Conservation (phyloP, 768 basidiomycete genomes). For the Rhodotorula babjevae region DNA sequence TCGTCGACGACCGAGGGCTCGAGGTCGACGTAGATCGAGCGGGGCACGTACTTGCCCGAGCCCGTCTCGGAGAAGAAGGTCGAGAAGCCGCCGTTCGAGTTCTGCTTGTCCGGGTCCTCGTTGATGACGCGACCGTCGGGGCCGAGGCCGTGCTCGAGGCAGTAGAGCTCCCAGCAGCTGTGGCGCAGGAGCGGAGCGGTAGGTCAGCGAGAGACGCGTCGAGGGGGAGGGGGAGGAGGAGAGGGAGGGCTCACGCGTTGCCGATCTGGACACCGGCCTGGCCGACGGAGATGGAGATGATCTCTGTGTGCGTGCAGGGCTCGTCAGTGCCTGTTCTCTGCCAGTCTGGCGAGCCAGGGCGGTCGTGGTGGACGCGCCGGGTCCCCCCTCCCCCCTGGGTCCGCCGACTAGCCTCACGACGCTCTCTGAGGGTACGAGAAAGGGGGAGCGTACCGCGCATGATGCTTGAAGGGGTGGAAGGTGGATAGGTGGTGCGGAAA, state of each 20-base stretch:
- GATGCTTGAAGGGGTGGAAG: background rate
- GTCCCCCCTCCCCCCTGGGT: background rate
- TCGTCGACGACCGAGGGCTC: constrained; percentile 37
- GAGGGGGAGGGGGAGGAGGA: constrained; percentile 35
- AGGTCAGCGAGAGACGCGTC: constrained; percentile 58
- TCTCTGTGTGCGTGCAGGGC: constrained; percentile 2
- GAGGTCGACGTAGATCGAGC: constrained; percentile 93
- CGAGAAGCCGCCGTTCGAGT: constrained; percentile 75
- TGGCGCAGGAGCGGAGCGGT: constrained; percentile 36
- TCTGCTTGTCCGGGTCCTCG: constrained; percentile 36
- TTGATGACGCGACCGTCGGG: constrained; percentile 40
- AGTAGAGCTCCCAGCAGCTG: constrained; percentile 79
- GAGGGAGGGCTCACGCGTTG: constrained; percentile 65
- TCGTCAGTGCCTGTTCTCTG: background rate
- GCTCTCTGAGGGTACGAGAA: background rate
- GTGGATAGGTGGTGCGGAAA: background rate
- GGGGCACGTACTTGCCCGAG: constrained; percentile 64
- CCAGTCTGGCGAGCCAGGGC: too few species aligned
- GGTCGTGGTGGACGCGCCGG: background rate
- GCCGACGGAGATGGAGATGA: constrained; percentile 66
- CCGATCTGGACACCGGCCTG: constrained; percentile 86
- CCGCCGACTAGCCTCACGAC: background rate
- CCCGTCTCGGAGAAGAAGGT: constrained; percentile 99
- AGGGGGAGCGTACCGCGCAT: background rate
- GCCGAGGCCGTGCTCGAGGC: constrained; percentile 86